Percentiles rank a stretch among this genome's conserved stretches.
These are phyloP conservation scores for Ganoderma sp. DNA, from an alignment of 1,284 basidiomycete species.

Conservation along the genomic window DNA sequence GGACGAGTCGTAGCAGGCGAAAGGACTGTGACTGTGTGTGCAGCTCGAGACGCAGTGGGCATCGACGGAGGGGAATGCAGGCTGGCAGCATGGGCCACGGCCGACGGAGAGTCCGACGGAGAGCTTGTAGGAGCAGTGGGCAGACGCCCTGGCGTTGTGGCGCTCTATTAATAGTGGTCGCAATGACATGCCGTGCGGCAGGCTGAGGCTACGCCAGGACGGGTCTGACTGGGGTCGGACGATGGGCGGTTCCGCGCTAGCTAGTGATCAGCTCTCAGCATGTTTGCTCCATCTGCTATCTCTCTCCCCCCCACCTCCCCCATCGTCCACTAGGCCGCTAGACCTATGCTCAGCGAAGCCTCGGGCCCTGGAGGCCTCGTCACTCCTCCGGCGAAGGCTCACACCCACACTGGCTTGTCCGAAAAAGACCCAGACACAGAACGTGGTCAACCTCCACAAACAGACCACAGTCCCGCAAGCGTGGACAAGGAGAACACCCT, in stretches of 20 bases:
- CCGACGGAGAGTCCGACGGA: too few relatives aligned
- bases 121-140: not conserved
- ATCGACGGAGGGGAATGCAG: too few relatives aligned
- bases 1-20: too few relatives aligned
- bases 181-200: not conserved
- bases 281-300: not conserved
- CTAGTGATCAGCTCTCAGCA: not conserved
- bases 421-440: not conserved
- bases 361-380: not conserved
- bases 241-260: not conserved
- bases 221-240: not conserved
- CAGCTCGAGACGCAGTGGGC: too few relatives aligned
- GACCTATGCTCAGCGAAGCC: not conserved
- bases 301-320: not conserved
- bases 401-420: not conserved
- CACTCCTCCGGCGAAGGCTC: not conserved
- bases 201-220: not conserved
- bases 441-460: slow-evolving; percentile 1
- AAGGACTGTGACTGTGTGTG: too few relatives aligned
- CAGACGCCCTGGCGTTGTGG: not conserved
- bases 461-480: slow-evolving; percentile 4
- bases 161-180: not conserved
- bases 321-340: not conserved
- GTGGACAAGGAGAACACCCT: not conserved
- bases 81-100: too few relatives aligned